Conservation (phyloP, 139 green algal species). For the Micromonas pusilla region DNA sequence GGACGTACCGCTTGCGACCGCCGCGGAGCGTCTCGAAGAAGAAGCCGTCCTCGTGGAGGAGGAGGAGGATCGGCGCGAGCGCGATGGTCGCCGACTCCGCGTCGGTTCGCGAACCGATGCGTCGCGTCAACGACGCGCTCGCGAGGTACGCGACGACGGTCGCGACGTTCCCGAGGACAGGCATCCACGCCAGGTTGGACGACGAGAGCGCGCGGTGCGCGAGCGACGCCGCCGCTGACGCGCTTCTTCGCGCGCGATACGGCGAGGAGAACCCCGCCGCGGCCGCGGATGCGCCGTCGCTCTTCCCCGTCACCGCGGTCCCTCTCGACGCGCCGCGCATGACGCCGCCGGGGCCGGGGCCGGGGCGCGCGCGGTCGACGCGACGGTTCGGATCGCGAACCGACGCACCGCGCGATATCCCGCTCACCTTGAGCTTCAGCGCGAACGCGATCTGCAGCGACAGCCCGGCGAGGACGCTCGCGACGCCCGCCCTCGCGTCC, state of each 20-base stretch:
- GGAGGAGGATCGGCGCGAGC: constrained; percentile 41
- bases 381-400: too few species aligned
- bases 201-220: neutral
- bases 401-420: too few species aligned
- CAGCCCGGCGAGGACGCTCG: constrained; percentile 60
- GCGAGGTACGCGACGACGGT: constrained; percentile 63
- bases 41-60: constrained; percentile 38
- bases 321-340: too few species aligned
- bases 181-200: constrained; percentile 54
- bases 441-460: constrained; percentile 79
- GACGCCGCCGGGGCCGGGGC: neutral
- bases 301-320: too few species aligned
- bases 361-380: too few species aligned
- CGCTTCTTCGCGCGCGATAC: too few species aligned
- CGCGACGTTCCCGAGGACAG: constrained; percentile 66
- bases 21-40: neutral
- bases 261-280: too few species aligned
- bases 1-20: neutral
- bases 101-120: neutral
- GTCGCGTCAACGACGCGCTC: constrained; percentile 64
- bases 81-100: constrained; percentile 31
- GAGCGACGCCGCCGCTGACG: neutral
- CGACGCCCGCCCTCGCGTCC: neutral
- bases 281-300: neutral
- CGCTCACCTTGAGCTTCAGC: constrained; percentile 76